These are phyloP conservation scores for Daedaleopsis nitida DNA, from an alignment of 768 basidiomycete genomes.

Conservation along the genomic window DNA sequence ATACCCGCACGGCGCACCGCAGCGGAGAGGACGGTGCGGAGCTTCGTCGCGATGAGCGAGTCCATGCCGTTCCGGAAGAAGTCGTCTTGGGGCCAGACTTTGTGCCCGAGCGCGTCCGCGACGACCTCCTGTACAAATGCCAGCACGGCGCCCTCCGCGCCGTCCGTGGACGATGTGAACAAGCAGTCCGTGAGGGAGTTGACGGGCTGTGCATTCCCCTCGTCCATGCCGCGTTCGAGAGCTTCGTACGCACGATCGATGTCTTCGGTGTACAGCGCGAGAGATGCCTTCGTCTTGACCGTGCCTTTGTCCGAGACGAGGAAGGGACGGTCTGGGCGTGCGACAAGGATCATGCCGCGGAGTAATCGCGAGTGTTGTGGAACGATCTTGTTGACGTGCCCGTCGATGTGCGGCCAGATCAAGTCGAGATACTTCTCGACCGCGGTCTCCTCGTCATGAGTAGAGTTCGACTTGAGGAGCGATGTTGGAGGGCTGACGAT, in stretches of 20 bases:
- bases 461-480: neutral
- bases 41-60: constrained; percentile 23
- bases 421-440: neutral
- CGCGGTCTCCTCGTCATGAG: constrained; percentile 5
- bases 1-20: constrained; percentile 21
- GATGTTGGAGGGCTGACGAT: constrained; percentile 14
- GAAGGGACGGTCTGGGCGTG: constrained; percentile 25
- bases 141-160: constrained; percentile 27
- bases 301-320: constrained; percentile 22
- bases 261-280: constrained; percentile 40
- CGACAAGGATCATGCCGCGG: constrained; percentile 28
- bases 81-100: constrained; percentile 36
- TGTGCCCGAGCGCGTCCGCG: constrained; percentile 32
- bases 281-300: constrained; percentile 10
- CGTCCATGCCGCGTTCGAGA: constrained; percentile 35
- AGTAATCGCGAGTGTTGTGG: constrained; percentile 33
- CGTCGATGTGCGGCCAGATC: neutral
- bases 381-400: constrained; percentile 24
- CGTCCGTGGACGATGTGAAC: constrained; percentile 27
- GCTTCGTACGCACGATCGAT: constrained; percentile 32
- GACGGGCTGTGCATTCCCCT: constrained; percentile 32
- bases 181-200: constrained; percentile 17
- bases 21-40: constrained; percentile 27
- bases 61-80: constrained; percentile 38
- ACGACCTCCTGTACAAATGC: constrained; percentile 35